These are phyloP conservation scores for Russula sp. DNA, from an alignment of 768 basidiomycete species.

Conservation along the genomic window DNA sequence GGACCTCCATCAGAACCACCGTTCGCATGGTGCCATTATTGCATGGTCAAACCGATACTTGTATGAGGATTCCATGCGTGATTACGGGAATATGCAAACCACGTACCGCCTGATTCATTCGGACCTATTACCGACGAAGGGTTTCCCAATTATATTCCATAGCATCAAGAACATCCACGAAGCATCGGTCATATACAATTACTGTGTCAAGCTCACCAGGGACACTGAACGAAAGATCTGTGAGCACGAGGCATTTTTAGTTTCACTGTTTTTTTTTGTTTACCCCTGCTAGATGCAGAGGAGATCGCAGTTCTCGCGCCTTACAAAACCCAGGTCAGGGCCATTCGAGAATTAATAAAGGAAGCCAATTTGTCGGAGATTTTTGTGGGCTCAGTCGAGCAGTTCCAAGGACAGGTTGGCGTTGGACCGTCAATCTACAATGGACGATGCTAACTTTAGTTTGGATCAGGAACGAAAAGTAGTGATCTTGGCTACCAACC, in stretches of 20 bases:
- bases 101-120: conserved; percentile 26
- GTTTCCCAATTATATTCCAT: conserved; percentile 32
- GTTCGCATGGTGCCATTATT: conserved; percentile 37
- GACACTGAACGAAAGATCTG: conserved; percentile 28
- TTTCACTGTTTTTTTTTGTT: neutral
- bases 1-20: conserved; percentile 15
- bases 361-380: conserved; percentile 16
- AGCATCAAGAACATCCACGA: conserved; percentile 31
- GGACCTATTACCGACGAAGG: conserved; percentile 25
- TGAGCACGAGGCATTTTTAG: conserved; percentile 20
- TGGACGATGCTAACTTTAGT: neutral
- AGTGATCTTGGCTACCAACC: conserved; percentile 33
- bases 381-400: conserved; percentile 34
- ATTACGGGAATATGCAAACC: conserved; percentile 24
- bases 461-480: conserved; percentile 30
- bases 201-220: conserved; percentile 26
- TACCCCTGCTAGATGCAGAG: conserved; percentile 19
- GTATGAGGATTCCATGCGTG: conserved; percentile 31
- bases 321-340: conserved; percentile 32
- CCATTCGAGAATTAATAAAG: conserved; percentile 27
- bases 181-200: conserved; percentile 30
- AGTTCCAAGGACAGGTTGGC: conserved; percentile 37
- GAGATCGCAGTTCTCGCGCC: conserved; percentile 36
- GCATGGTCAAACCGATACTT: conserved; percentile 46
- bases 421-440: neutral